phyloP scores from a whole-genome alignment of 2,329 filamentous ascomycete genomes.

The Verticillium tricorpus region DNA sequence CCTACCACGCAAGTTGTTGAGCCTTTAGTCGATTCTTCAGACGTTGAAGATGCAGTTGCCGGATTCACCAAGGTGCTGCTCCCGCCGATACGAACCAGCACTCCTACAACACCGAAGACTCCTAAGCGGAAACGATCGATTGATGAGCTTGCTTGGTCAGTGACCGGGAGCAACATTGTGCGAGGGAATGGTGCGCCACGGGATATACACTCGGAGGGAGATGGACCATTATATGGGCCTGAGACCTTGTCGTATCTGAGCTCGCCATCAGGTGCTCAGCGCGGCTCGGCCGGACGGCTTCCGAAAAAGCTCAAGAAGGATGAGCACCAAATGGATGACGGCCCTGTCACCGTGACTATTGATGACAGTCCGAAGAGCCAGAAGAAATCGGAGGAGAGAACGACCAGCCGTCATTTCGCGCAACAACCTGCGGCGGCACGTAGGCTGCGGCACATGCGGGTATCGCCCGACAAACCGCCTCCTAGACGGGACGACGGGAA shows the following conservation, averaged over 20 bases:
- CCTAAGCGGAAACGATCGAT: background rate
- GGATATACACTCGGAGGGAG: background rate
- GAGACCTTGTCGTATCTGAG: background rate
- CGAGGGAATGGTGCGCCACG: background rate
- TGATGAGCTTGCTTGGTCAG: background rate
- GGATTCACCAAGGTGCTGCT: background rate
- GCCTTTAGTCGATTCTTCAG: background rate
- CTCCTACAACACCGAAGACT: background rate
- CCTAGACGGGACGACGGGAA: too few species aligned
- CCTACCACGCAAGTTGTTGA: background rate
- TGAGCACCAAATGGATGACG: background rate
- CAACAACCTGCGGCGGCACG: background rate
- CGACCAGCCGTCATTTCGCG: background rate
- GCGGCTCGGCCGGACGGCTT: background rate
- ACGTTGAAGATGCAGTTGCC: background rate
- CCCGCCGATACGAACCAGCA: background rate
- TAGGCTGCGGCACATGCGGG: background rate
- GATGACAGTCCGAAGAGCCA: background rate
- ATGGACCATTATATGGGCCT: background rate
- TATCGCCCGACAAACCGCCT: too few species aligned
- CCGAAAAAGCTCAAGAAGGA: background rate
- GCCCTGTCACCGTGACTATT: background rate
- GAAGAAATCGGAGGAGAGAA: background rate
- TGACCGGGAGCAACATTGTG: background rate
- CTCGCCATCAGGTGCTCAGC: background rate